Base-by-base conservation (phyloP, 306 rosid species). In the Prunus kanzakura region DNA sequence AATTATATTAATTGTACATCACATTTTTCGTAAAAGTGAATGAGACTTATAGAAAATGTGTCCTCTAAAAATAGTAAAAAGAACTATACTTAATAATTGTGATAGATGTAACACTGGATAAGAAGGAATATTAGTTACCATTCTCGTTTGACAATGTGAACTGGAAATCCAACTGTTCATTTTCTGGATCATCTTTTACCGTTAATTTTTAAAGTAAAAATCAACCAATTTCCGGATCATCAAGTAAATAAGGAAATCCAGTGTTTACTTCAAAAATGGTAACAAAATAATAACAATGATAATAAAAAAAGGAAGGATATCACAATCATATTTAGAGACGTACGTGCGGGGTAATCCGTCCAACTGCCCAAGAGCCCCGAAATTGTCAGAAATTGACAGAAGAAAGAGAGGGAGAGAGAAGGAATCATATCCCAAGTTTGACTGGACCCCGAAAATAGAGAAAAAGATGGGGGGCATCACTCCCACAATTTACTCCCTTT, bases 331-430 rank as follows among this genome's bases (percentile, higher is more conserved):
- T 23, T 23, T 25, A 45, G 69, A 73, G 77, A 46, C 77, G 69
- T 73, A 27, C 77, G 77, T 73, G 69, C 77, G 77, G 77, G 69
- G 69, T 27, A 73, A 60, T 45, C 69, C 77, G 35, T 61, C 77
- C 77, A 45, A 27, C 69, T 15, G 50, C 68, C 68, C 11, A 25
- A 43, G 27, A 22, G 55, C 27, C 72, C 56, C 15, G 20, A 46
- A 58, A 43, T 73, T 73, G 76, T 43, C 76, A 58, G 38, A 19
- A 41, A 41, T 27, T 58, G 76, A 71, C 38, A 56, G 52, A 38
- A 12, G 50, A 71, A 11, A 20, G 63, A 71, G 4, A 70, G 30
- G 32, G 72, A 45, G 22, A 51, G 51, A 72, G 67, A 35, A 23
- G 29, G 69, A 61, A 46, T 47, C 77, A 6, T 73, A 73, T 61